Evolutionary conservation across 2,329 filamentous ascomycete genomes (phyloP), one percentile per base, ranked within the genome.

Genomic region (Sporothrix variecibatus): DNA sequence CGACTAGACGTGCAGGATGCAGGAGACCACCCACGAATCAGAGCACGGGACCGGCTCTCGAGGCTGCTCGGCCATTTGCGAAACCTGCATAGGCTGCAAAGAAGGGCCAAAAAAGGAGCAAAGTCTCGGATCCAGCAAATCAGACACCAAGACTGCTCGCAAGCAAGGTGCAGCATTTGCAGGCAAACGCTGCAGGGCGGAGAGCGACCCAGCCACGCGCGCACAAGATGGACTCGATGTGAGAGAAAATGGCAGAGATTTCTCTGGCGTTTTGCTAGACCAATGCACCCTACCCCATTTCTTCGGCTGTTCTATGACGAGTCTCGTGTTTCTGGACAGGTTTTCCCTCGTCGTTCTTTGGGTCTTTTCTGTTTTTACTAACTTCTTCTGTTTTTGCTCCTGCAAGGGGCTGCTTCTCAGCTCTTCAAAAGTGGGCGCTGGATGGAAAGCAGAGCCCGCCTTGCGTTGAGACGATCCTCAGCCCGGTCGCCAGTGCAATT

Each of bases 1-100:
- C 68, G 53, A 60, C 72, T 74, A 75, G 74, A 60, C 72, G 51
- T 73, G 74, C 71, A 75, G 65, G 49, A 60, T 46, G 74, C 74
- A 73, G 62, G 40, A 58, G 62, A 69, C 20, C 72, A 49, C 64
- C 62, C 15, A 60, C 74, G 62, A 75, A 75, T 75, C 62, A 74
- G 72, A 74, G 64, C 49, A 65, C 74, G 17, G 34, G 46, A 26
- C 69, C 26, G 62, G 34, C 64, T 71, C 49, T 75, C 72, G 72
- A 75, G 72, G 74, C 72, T 75, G 62, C 62, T 74, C 53, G 69
- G 72, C 64, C 74, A 72, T 62, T 38, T 69, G 67, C 68, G 40
- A 69, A 72, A 70, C 72, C 74, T 75, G 74, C 74, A 75, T 73
- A 26, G 68, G 46, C 71, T 49, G 49, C 46, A 72, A 26, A 34